Evolutionary conservation across 352 stramenopile species (phyloP), one percentile per base, ranked within the genome.

Genomic region (Pythium monospermum): DNA sequence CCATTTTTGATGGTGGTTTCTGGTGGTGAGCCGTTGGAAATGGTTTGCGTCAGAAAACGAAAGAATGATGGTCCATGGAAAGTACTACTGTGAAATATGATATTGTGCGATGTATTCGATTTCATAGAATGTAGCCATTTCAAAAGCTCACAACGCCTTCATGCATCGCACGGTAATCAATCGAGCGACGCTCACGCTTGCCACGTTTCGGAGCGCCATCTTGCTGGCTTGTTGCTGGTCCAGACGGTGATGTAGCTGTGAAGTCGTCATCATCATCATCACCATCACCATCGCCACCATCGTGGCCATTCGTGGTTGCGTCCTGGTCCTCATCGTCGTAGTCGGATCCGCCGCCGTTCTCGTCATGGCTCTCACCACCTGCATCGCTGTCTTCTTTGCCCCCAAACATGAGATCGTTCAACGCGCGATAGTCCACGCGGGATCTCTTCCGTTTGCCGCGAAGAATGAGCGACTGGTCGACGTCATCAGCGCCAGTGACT

Each of bases 381-480:
- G 72, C 73, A 28, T 87, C 81, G 16, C 75, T 80, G 49, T 83
- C 75, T 8, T 57, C 61, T 48, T 84, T 71, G 0, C 73, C 76
- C 1, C 68, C 77, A 59, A 92, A 94, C 59, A 94, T 72, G 25
- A 83, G 41, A 43, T 82, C 73, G 49, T 94, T 91, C 12, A 94
- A 69, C 33, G 72, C 59, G n/a, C 71, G 79, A 46, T 94, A 94
- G 64, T 94, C 70, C 13, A 94, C 83, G 2, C 71, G 63, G 15
- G 66, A 85, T 16, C 83, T 76, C 66, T 91, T 90, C 33, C 83
- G 76, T 54, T 94, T 94, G 40, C 81, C 76, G 19, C 67, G 61
- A 4, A 91, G 27, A 49, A 91, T 86, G 31, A 87, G 52, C 4
- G 53, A 61, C 2, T 41, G 25, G 50, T 84, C 62, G 4, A 63